These are phyloP conservation scores for Hypoxylon lenormandii DNA, from an alignment of 495 filamentous ascomycete genomes.

Conservation along the genomic window DNA sequence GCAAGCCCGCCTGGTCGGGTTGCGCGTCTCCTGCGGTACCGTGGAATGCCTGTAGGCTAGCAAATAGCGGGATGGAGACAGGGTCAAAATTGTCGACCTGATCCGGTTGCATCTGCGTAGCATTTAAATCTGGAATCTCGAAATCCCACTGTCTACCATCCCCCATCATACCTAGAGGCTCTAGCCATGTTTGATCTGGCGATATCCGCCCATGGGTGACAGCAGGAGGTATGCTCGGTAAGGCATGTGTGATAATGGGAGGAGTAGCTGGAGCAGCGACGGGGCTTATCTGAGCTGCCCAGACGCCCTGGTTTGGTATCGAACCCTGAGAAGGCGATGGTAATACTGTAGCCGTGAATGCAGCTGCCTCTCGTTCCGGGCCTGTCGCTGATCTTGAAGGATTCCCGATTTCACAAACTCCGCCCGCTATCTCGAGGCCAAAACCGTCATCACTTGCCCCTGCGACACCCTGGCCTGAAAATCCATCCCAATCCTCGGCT, in stretches of 20 bases:
- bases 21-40: slow-evolving; percentile 5
- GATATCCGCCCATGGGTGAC: slow-evolving; percentile 10
- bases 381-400: slow-evolving; percentile 15
- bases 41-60: slow-evolving; percentile 12
- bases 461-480: slow-evolving; percentile 13
- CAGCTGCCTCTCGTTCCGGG: slow-evolving; percentile 11
- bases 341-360: slow-evolving; percentile 8
- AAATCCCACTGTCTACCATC: slow-evolving; percentile 12
- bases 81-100: slow-evolving; percentile 11
- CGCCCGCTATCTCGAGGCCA: not conserved
- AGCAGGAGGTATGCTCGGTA: slow-evolving; percentile 12
- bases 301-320: slow-evolving; percentile 9
- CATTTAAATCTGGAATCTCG: slow-evolving; percentile 17
- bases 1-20: slow-evolving; percentile 13
- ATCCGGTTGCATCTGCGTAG: slow-evolving; percentile 16
- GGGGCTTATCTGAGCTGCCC: slow-evolving; percentile 7
- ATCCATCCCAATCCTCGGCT: slow-evolving; percentile 10
- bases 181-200: slow-evolving; percentile 22
- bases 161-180: slow-evolving; percentile 14
- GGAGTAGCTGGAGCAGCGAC: slow-evolving; percentile 14
- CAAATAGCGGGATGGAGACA: slow-evolving; percentile 10
- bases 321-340: slow-evolving; percentile 15
- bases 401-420: slow-evolving; percentile 15
- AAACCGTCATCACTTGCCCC: slow-evolving; percentile 12
- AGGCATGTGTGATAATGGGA: slow-evolving; percentile 9